Evolutionary conservation across 2,329 filamentous ascomycete genomes (phyloP).

Genomic region (Fusarium mexicanum): DNA sequence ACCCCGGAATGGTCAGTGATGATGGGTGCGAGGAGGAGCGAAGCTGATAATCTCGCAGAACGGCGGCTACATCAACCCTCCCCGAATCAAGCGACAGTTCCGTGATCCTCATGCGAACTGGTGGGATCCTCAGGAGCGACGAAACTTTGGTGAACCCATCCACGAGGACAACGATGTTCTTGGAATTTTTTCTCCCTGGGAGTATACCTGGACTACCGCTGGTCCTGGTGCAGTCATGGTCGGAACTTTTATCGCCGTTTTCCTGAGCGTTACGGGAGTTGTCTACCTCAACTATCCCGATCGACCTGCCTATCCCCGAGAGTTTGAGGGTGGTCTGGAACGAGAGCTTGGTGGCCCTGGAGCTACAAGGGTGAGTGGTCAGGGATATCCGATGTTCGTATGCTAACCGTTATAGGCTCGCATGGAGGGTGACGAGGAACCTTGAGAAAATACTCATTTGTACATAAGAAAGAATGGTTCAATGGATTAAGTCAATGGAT

Average conservation of each 20-base stretch:
- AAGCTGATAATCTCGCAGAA: constrained; percentile 64
- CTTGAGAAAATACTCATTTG: constrained; percentile 52
- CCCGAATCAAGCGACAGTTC: constrained; percentile 84
- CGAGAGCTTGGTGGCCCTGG: constrained; percentile 77
- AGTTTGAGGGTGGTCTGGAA: constrained; percentile 78
- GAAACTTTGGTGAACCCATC: constrained; percentile 95
- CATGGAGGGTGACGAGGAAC: constrained; percentile 64
- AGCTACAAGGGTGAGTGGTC: constrained; percentile 70
- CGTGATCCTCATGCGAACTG: constrained; percentile 93
- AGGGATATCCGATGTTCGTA: neutral
- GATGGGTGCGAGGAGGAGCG: constrained; percentile 1
- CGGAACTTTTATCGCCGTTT: constrained; percentile 70
- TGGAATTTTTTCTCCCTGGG: constrained; percentile 87
- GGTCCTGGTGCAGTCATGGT: constrained; percentile 76
- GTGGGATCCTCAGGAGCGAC: constrained; percentile 97
- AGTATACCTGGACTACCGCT: constrained; percentile 84
- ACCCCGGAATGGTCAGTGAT: constrained; percentile 71
- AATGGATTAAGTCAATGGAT: constrained; percentile 28
- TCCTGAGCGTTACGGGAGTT: constrained; percentile 72
- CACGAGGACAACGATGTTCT: constrained; percentile 97
- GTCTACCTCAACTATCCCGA: constrained; percentile 79
- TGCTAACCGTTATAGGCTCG: constrained; percentile 58
- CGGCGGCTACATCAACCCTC: constrained; percentile 84
- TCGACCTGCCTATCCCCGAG: constrained; percentile 72
- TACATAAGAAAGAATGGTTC: constrained; percentile 49